Evolutionary conservation across 768 basidiomycete genomes (phyloP).

Genomic region (Mycena belliarum): DNA sequence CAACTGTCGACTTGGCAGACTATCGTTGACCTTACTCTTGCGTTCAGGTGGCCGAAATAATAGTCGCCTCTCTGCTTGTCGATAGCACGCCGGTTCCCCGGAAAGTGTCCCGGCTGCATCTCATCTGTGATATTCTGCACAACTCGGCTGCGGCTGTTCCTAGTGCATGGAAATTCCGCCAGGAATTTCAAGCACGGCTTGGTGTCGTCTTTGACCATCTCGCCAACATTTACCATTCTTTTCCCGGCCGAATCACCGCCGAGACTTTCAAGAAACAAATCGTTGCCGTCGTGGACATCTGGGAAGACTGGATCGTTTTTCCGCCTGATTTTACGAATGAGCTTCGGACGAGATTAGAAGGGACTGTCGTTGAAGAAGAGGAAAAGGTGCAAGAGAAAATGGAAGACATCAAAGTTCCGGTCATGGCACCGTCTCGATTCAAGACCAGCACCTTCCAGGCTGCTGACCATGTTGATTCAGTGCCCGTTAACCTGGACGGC

Average conservation of each 20-base stretch:
- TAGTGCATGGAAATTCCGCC: constrained; percentile 96
- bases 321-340: constrained; percentile 80
- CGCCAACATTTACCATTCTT: constrained; percentile 90
- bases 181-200: constrained; percentile 88
- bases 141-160: constrained; percentile 93
- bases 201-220: constrained; percentile 97
- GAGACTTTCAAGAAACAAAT: constrained; percentile 96
- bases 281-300: constrained; percentile 84
- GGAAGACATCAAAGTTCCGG: constrained; percentile 25
- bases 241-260: constrained; percentile 94
- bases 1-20: background rate
- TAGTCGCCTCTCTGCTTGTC: constrained; percentile 84
- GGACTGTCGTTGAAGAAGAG: constrained; percentile 37
- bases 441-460: constrained; percentile 80
- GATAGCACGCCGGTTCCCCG: constrained; percentile 96
- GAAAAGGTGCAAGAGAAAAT: constrained; percentile 31
- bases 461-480: constrained; percentile 35
- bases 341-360: constrained; percentile 75
- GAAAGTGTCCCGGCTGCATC: constrained; percentile 91
- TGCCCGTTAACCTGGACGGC: constrained; percentile 50
- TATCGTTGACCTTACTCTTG: background rate
- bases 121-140: constrained; percentile 97
- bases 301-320: constrained; percentile 99
- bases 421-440: constrained; percentile 58
- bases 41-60: constrained; percentile 83